phyloP scores from a whole-genome alignment of 176 grass and related monocot species.

The Cenchrus purpureus region DNA sequence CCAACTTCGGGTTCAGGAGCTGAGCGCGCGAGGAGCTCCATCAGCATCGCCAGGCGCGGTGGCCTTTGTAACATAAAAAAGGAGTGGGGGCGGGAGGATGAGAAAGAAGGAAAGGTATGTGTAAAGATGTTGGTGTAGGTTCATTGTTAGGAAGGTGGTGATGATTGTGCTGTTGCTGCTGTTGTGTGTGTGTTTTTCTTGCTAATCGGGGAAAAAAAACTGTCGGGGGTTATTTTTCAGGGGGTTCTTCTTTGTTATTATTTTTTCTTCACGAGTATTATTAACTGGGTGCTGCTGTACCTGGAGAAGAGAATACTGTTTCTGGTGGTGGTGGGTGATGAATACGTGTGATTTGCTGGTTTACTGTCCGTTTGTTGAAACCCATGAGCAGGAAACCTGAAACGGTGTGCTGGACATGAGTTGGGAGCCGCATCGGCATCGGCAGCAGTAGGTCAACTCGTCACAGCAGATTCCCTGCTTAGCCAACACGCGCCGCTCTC shows the following conservation, averaged over 20 bases:
- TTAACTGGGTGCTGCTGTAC: constrained; percentile 32
- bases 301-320: constrained; percentile 32
- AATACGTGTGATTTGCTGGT: constrained; percentile 31
- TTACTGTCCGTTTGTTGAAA: background rate
- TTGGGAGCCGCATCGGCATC: background rate
- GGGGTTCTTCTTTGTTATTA: background rate
- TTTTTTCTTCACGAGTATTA: background rate
- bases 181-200: constrained; percentile 15
- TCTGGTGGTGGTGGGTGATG: constrained; percentile 32
- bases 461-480: too few species aligned
- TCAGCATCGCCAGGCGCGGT: background rate
- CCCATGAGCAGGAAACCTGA: background rate
- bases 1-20: constrained; percentile 86
- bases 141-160: constrained; percentile 57
- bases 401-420: background rate
- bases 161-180: constrained; percentile 51
- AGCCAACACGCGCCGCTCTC: too few species aligned
- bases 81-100: background rate
- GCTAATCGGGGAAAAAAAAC: background rate
- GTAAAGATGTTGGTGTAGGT: constrained; percentile 62
- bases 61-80: constrained; percentile 63
- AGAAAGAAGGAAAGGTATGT: constrained; percentile 35
- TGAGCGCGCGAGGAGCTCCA: constrained; percentile 6
- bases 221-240: background rate
- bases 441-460: background rate